A percentile compares a stretch with the other conserved stretches of the same genome.
Conservation (phyloP, 192 early-diverging fungal genomes). For the Lobosporangium transversale region DNA sequence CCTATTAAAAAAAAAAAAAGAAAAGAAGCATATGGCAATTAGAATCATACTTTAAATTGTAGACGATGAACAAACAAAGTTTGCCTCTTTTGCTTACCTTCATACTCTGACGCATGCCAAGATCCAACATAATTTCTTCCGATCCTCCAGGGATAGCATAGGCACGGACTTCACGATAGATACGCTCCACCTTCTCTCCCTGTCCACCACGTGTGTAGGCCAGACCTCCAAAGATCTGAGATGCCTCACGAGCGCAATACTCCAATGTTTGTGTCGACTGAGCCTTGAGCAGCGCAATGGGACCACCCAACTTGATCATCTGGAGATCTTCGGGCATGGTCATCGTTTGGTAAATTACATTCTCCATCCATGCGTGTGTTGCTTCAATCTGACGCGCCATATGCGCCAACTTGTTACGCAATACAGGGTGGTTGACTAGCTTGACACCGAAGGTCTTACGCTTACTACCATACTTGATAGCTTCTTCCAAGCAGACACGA, state of each 20-base stretch:
- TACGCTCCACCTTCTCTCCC: constrained; percentile 80
- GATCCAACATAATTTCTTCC: constrained; percentile 91
- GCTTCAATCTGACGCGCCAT: constrained; percentile 89
- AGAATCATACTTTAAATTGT: neutral
- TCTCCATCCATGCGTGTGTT: constrained; percentile 86
- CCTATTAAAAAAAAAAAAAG: neutral
- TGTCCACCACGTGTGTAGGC: constrained; percentile 80
- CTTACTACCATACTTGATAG: constrained; percentile 84
- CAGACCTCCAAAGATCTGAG: constrained; percentile 91
- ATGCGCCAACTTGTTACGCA: constrained; percentile 82
- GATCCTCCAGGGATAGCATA: constrained; percentile 90
- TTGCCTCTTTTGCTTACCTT: constrained; percentile 61
- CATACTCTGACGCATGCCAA: constrained; percentile 80
- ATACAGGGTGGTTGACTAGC: constrained; percentile 86
- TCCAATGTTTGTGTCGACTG: constrained; percentile 89
- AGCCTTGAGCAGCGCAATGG: constrained; percentile 87
- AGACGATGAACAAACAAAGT: neutral
- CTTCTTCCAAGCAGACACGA: constrained; percentile 87
- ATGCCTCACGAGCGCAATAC: constrained; percentile 87
- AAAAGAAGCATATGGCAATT: too few species aligned
- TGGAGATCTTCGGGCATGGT: constrained; percentile 76
- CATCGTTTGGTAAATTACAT: constrained; percentile 75
- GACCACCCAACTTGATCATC: constrained; percentile 83
- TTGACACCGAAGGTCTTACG: constrained; percentile 89
- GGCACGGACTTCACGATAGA: constrained; percentile 86